phyloP scores from a whole-genome alignment of 2,329 filamentous ascomycete species.

The Aspergillus fischeri region DNA sequence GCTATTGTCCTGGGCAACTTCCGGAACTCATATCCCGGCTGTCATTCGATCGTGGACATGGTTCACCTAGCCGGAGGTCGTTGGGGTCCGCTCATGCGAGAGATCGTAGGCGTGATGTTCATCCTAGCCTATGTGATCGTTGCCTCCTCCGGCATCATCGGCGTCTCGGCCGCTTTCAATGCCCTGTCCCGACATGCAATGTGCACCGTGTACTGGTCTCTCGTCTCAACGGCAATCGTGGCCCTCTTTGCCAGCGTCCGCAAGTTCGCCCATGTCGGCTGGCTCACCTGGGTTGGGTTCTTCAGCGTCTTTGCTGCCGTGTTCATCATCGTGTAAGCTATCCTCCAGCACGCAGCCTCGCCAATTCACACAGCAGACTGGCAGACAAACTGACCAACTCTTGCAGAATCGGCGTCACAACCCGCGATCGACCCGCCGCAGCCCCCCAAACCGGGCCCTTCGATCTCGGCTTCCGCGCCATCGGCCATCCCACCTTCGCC shows the following conservation, averaged over 20 bases:
- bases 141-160: slow-evolving; percentile 55
- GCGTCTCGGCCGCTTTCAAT: slow-evolving; percentile 57
- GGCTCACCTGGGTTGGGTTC: slow-evolving; percentile 60
- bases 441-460: slow-evolving; percentile 57
- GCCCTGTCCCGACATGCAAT: slow-evolving; percentile 55
- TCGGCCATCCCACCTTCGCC: slow-evolving; percentile 55
- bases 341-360: no score
- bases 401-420: slow-evolving; percentile 50
- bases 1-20: slow-evolving; percentile 47
- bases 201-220: slow-evolving; percentile 57
- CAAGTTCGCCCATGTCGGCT: slow-evolving; percentile 59
- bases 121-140: slow-evolving; percentile 56
- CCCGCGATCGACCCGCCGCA: slow-evolving; percentile 54
- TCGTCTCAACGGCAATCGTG: slow-evolving; percentile 52
- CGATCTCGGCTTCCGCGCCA: slow-evolving; percentile 56
- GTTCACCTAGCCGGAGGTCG: slow-evolving; percentile 52
- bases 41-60: slow-evolving; percentile 57
- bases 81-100: slow-evolving; percentile 38
- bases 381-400: not conserved
- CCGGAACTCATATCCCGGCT: slow-evolving; percentile 48
- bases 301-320: slow-evolving; percentile 55
- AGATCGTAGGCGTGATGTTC: slow-evolving; percentile 54
- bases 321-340: slow-evolving; percentile 48
- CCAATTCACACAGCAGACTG: no score
- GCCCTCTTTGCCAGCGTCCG: slow-evolving; percentile 48